Conservation (phyloP, 2,329 filamentous ascomycete genomes). For the Colletotrichum acutatum region DNA sequence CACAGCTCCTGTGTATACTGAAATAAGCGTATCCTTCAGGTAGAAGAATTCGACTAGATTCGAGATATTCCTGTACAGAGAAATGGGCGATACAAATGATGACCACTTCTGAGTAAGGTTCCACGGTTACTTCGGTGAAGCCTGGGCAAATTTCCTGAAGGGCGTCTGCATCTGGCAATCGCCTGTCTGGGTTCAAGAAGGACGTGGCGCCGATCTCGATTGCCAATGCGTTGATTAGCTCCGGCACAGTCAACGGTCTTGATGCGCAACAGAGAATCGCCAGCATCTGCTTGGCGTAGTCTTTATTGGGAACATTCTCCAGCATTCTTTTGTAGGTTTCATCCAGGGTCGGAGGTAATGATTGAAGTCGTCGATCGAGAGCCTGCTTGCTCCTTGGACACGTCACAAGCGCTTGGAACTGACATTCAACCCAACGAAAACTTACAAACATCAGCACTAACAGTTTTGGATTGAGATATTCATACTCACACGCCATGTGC, state of each 20-base stretch:
- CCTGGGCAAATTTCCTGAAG: background rate
- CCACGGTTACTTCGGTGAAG: background rate
- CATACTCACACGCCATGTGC: background rate
- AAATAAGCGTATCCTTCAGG: background rate
- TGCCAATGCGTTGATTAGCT: background rate
- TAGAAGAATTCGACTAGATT: background rate
- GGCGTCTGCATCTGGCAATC: background rate
- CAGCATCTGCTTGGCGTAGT: background rate
- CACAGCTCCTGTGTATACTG: background rate
- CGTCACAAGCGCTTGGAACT: background rate
- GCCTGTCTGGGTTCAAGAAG: background rate
- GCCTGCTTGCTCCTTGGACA: background rate
- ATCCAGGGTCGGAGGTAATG: background rate
- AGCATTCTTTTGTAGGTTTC: background rate
- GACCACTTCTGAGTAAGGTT: fast-evolving
- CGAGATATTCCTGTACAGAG: background rate
- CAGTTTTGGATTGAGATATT: fast-evolving
- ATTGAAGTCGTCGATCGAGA: background rate
- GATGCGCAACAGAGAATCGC: background rate
- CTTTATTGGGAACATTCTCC: background rate
- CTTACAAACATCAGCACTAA: background rate
- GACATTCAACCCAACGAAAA: background rate
- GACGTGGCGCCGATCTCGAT: background rate
- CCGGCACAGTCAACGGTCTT: background rate
- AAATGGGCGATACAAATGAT: background rate